Base-by-base conservation (phyloP, 2,329 filamentous ascomycete species). In the Paramyrothecium sp. region DNA sequence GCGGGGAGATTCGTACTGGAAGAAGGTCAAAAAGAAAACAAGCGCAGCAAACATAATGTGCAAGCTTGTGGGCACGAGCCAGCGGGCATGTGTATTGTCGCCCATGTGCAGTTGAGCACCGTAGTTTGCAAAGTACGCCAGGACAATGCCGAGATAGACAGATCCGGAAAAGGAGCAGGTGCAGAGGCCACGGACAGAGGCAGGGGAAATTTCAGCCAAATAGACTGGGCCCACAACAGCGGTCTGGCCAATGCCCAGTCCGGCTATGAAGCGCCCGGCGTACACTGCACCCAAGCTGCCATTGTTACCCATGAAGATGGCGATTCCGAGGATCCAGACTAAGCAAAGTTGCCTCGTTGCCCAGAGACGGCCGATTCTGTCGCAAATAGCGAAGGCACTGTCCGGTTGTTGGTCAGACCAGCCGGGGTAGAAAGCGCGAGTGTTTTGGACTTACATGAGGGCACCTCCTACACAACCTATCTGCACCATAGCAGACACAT, bases 401-500 rank as follows among this genome's bases (percentile, higher is more conserved):
- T 22, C 22, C 33, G 51, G 46, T 52, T 52, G 4, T 8, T 10
- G 47, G 47, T 49, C 20, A 49, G 47, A 21, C 19, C 5, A 17
- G n/a, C n/a, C n/a, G n/a, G n/a, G n/a, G n/a, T n/a, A n/a, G n/a
- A n/a, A n/a, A n/a, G n/a, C n/a, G n/a, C n/a, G n/a, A n/a, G n/a
- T n/a, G n/a, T n/a, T n/a, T n/a, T n/a, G n/a, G n/a, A 58, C 73
- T 69, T 67, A 78, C 76, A 80, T 80, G 33, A 91, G 77, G 30
- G 89, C 88, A 48, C 90, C 90, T 3, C 78, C 86, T 30, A 93
- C 89, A 23, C 84, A 89, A 22, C 90, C 90, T 65, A 92, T 85
- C 73, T 92, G 90, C 0, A 93, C 90, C 90, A 93, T 93, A 51
- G 88, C 84, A 2, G 89, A 89, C 56, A 93, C 89, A 71, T 93